Percentiles rank a stretch among this genome's conserved stretches.
phyloP scores from a whole-genome alignment of 352 stramenopile genomes.

The Globisporangium parvum region DNA sequence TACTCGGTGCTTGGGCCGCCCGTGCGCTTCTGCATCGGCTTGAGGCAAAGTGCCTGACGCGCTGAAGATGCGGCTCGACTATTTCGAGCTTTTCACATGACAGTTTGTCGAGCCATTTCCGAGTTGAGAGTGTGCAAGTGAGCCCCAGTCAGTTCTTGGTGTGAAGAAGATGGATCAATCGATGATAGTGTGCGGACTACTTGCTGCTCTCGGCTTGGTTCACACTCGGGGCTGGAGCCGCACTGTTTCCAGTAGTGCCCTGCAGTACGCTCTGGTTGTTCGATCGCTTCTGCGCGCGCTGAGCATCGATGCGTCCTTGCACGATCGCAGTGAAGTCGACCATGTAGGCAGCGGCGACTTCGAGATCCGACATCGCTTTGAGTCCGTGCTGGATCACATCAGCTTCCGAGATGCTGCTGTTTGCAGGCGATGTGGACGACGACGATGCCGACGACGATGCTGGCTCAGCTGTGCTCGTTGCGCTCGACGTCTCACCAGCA shows the following conservation, averaged over 20 bases:
- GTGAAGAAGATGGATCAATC: background rate
- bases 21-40: too few relatives aligned
- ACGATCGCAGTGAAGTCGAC: constrained; percentile 88
- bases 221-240: background rate
- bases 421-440: constrained; percentile 3
- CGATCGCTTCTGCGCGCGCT: constrained; percentile 65
- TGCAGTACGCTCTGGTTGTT: constrained; percentile 16
- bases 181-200: background rate
- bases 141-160: too few relatives aligned
- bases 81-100: too few relatives aligned
- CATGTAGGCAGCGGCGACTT: constrained; percentile 93
- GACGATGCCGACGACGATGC: constrained; percentile 9
- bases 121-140: too few relatives aligned
- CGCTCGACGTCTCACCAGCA: constrained; percentile 7
- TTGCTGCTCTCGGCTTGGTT: constrained; percentile 1
- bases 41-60: too few relatives aligned
- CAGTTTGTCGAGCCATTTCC: too few relatives aligned
- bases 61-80: too few relatives aligned
- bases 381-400: constrained; percentile 84
- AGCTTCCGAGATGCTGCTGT: constrained; percentile 57
- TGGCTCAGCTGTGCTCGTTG: constrained; percentile 2
- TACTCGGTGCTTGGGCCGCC: background rate
- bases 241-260: constrained; percentile 1
- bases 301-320: constrained; percentile 58
- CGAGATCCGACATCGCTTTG: constrained; percentile 85